Base-by-base conservation (phyloP, 2,329 filamentous ascomycete species). In the Colletotrichum siamense region DNA sequence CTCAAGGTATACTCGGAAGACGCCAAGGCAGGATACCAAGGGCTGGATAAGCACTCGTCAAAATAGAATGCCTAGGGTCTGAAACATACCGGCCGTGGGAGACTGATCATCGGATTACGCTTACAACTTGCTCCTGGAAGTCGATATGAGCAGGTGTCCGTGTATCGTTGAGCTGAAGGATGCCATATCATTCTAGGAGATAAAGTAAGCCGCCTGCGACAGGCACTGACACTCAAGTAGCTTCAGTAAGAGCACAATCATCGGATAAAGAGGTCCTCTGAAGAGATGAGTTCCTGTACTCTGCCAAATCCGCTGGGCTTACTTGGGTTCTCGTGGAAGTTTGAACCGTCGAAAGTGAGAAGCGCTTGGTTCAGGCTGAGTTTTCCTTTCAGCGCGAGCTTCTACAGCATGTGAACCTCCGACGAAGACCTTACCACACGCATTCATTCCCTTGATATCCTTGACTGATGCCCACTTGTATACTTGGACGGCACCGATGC, bases 21-120 rank as follows among this genome's bases (percentile, higher is more conserved):
- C 44, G 0, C n/a, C 4, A 8, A 22, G 44, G n/a, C 0, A 52
- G 10, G 1, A 8, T 5, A 22, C 10, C n/a, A 22, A 22, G 0
- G n/a, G 1, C 5, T 22, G n/a, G 44, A 52, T 13, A 52, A 22
- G 44, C n/a, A 22, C n/a, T 52, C 10, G n/a, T 22, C 44, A 52
- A 52, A 1, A 3, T 3, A 13, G n/a, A 52, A 8, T 52, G 3
- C 2, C 10, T 5, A 22, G 16, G 12, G 44, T 13, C 44, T 8
- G 12, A 52, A 7, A 52, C 3, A 52, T 52, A 24, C n/a, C 44
- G n/a, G 44, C 2, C 44, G 1, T 52, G 10, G 6, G 44, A n/a
- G 6, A 12, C 2, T 52, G n/a, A 3, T 52, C 44, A 22, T 52
- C 44, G 36, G 15, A 52, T 52, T 1, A 52, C n/a, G n/a, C 44